Conservation (phyloP, 768 basidiomycete species). For the Phylloporus sp. region DNA sequence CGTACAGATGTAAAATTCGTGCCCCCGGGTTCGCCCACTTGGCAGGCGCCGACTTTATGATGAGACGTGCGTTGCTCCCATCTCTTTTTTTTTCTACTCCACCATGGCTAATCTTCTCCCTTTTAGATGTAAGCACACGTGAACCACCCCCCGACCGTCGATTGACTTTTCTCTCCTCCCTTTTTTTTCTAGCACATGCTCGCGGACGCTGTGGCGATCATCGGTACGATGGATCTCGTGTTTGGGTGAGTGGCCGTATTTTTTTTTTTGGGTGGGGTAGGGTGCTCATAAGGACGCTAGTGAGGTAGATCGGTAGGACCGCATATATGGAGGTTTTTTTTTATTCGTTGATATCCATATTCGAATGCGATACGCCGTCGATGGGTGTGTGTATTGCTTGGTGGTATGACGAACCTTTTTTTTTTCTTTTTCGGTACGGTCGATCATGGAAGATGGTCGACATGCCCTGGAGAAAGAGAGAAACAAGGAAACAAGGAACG, state of each 20-base stretch:
- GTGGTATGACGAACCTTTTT: too few species aligned
- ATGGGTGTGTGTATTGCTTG: not conserved
- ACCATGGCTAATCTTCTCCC: too few species aligned
- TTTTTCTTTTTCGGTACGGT: too few species aligned
- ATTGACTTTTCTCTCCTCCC: constrained; percentile 15
- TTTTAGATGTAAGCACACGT: constrained; percentile 33
- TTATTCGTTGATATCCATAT: too few species aligned
- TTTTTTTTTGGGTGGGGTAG: not conserved
- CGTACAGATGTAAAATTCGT: constrained; percentile 95
- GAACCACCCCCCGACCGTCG: not conserved
- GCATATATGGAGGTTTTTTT: constrained; percentile 1
- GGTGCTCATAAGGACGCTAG: constrained; percentile 8
- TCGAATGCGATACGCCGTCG: constrained; percentile 8
- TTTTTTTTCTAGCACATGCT: constrained; percentile 69
- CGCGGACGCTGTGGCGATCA: constrained; percentile 93
- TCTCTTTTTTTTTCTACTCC: constrained; percentile 12
- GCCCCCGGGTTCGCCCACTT: constrained; percentile 96
- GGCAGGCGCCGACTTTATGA: constrained; percentile 96
- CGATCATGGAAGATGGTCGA: too few species aligned
- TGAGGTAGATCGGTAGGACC: constrained; percentile 31
- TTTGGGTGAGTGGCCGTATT: constrained; percentile 80
- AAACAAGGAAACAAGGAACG: too few species aligned
- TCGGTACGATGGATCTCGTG: constrained; percentile 98
- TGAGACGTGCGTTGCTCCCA: constrained; percentile 63
- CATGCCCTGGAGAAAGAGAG: too few species aligned